These are phyloP conservation scores for Strobilomyces confusus DNA, from an alignment of 768 basidiomycete genomes.

Conservation along the genomic window DNA sequence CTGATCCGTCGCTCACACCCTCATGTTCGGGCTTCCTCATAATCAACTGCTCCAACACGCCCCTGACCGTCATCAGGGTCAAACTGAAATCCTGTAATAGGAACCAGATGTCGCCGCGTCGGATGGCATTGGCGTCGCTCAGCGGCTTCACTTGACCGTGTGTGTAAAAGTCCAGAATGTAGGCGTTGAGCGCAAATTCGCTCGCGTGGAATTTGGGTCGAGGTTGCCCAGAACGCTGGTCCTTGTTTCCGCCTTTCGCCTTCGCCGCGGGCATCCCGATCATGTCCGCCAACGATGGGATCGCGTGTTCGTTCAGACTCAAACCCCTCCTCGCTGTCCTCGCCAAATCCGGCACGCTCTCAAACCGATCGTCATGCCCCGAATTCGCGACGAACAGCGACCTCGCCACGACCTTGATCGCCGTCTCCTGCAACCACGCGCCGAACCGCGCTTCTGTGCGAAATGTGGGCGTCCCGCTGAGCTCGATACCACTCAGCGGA, in stretches of 20 bases:
- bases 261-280: conserved; percentile 3
- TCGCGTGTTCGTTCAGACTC: conserved; percentile 53
- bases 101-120: conserved; percentile 61
- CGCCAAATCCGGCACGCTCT: conserved; percentile 47
- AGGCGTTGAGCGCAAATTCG: conserved; percentile 50
- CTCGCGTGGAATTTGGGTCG: background rate
- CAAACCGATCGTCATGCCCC: conserved; percentile 56
- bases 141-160: conserved; percentile 57
- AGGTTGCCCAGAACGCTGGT: background rate
- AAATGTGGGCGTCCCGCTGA: conserved; percentile 16
- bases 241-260: no score
- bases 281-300: conserved; percentile 49
- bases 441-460: conserved; percentile 27
- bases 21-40: conserved; percentile 26
- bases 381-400: conserved; percentile 68
- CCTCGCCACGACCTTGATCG: conserved; percentile 40
- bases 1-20: conserved; percentile 9
- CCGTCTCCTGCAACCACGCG: conserved; percentile 35
- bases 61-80: conserved; percentile 45
- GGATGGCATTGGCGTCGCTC: conserved; percentile 50
- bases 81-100: conserved; percentile 55
- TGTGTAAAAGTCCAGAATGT: conserved; percentile 62
- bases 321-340: conserved; percentile 50
- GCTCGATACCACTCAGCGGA: conserved; percentile 44
- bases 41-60: conserved; percentile 45